A percentile compares a stretch with the other conserved stretches of the same genome.
Conservation (phyloP, 2,329 filamentous ascomycete genomes). For the Drechslera avenae region DNA sequence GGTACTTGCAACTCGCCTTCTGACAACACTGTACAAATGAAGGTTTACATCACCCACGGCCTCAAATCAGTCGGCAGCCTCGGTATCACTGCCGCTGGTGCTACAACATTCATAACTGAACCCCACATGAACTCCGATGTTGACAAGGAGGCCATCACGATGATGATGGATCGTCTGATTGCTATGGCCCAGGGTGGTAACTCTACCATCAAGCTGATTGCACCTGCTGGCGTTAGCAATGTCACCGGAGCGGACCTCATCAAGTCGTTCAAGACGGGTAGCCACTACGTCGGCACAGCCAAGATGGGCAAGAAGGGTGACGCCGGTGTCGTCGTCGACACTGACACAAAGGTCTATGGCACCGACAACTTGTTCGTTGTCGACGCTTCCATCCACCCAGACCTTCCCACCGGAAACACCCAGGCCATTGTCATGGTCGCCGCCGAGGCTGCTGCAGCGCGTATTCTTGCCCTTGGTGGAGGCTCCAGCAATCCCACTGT, state of each 20-base stretch:
- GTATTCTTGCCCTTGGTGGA: conserved; percentile 53
- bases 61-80: conserved; percentile 65
- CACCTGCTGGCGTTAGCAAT: conserved; percentile 48
- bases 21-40: conserved; percentile 44
- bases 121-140: conserved; percentile 58
- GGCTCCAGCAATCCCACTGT: conserved; percentile 21
- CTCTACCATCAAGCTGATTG: conserved; percentile 39
- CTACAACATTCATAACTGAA: conserved; percentile 54
- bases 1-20: conserved; percentile 54
- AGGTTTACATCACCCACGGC: conserved; percentile 66
- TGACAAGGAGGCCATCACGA: conserved; percentile 48
- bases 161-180: conserved; percentile 55
- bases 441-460: conserved; percentile 64
- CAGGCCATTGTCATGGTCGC: conserved; percentile 68
- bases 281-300: conserved; percentile 58
- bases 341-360: conserved; percentile 52
- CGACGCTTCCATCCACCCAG: conserved; percentile 63
- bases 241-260: conserved; percentile 47
- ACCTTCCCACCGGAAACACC: conserved; percentile 71
- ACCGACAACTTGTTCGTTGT: conserved; percentile 54
- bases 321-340: conserved; percentile 49
- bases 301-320: conserved; percentile 56
- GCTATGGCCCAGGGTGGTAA: conserved; percentile 38
- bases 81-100: conserved; percentile 43
- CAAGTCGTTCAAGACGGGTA: conserved; percentile 35